A percentile compares a stretch with the other conserved stretches of the same genome.
phyloP scores from a whole-genome alignment of 2,329 filamentous ascomycete genomes.

The Cladosporium colombiae region DNA sequence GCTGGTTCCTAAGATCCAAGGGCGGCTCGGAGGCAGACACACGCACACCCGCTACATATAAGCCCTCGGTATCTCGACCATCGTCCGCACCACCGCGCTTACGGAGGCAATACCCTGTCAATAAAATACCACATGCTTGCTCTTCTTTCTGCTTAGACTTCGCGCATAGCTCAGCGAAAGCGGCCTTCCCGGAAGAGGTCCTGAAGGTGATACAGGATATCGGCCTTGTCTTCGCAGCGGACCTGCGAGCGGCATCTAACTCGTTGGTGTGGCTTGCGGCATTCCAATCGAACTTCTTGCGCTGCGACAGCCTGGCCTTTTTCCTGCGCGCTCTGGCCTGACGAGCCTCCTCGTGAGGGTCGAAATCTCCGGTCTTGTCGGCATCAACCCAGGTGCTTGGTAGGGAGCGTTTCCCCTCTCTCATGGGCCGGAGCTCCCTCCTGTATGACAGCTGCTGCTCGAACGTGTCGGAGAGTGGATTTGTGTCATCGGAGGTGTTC shows the following conservation, averaged over 20 bases:
- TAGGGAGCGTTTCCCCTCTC: neutral
- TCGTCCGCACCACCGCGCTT: neutral
- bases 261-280: neutral
- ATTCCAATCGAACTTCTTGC: neutral
- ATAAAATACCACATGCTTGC: slow-evolving; percentile 14
- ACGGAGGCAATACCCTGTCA: slow-evolving; percentile 21
- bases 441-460: neutral
- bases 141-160: neutral
- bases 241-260: too few relatives aligned
- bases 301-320: neutral
- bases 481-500: neutral
- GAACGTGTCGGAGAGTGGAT: neutral
- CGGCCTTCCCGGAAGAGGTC: neutral
- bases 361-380: slow-evolving; percentile 40
- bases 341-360: slow-evolving; percentile 27
- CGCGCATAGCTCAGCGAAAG: slow-evolving; percentile 7
- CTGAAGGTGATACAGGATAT: neutral
- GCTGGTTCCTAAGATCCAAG: slow-evolving; percentile 28
- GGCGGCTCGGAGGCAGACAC: slow-evolving; percentile 1
- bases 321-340: slow-evolving; percentile 11
- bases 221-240: neutral
- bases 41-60: neutral
- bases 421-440: neutral
- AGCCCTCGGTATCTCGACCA: neutral
- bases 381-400: slow-evolving; percentile 29